These are phyloP conservation scores for Nakaseomyces kungkrabaensis DNA, from an alignment of 1,139 yeast species.

Conservation along the genomic window DNA sequence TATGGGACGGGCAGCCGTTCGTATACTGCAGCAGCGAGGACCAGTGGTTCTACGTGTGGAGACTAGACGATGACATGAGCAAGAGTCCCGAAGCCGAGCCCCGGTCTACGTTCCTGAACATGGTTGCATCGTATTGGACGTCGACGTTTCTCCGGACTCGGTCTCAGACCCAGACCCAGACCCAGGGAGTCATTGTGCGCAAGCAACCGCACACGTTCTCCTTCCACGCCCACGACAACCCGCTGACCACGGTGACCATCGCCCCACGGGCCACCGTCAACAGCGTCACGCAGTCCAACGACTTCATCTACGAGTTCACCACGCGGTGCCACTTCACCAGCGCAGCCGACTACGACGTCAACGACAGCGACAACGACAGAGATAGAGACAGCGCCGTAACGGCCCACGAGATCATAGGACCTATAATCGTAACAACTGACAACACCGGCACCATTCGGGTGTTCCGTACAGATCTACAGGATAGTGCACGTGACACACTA, in stretches of 20 bases:
- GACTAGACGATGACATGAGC: conserved; percentile 10
- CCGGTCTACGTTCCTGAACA: neutral
- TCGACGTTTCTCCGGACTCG: neutral
- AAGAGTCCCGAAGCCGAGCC: too few species aligned
- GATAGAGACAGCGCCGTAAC: too few species aligned
- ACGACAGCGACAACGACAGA: too few species aligned
- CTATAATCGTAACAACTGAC: conserved; percentile 64
- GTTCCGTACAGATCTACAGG: conserved; percentile 58
- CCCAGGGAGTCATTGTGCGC: neutral
- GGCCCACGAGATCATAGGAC: conserved; percentile 26
- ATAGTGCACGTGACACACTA: neutral
- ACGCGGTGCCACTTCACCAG: neutral
- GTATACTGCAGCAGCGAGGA: conserved; percentile 40
- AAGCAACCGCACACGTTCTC: conserved; percentile 40
- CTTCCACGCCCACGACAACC: conserved; percentile 69
- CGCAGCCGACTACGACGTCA: neutral
- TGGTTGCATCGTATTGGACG: neutral
- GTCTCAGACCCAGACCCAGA: too few species aligned
- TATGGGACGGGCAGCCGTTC: conserved; percentile 10
- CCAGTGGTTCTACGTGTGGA: conserved; percentile 32
- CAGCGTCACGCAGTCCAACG: conserved; percentile 65
- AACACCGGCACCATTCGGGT: conserved; percentile 63
- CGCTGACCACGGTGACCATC: conserved; percentile 67
- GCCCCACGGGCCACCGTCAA: conserved; percentile 67
- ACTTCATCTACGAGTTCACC: conserved; percentile 61